These are phyloP conservation scores for Lenzites betulinus DNA, from an alignment of 768 basidiomycete species.

Conservation along the genomic window DNA sequence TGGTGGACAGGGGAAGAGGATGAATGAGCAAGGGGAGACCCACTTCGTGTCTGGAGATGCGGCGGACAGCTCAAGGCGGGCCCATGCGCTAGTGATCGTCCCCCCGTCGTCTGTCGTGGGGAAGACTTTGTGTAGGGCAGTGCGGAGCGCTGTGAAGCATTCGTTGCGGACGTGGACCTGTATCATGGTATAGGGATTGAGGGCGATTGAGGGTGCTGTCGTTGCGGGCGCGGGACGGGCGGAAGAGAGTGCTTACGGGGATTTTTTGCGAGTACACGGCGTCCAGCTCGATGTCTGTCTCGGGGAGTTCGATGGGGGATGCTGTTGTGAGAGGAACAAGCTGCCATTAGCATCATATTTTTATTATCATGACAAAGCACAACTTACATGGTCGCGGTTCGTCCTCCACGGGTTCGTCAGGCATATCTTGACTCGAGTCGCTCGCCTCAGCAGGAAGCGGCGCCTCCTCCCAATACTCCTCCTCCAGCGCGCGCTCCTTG, in stretches of 20 bases:
- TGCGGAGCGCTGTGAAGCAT: slow-evolving; percentile 42
- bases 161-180: slow-evolving; percentile 25
- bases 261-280: slow-evolving; percentile 34
- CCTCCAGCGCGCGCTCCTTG: background rate
- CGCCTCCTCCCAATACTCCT: background rate
- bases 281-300: slow-evolving; percentile 31
- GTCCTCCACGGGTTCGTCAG: too few relatives aligned
- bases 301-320: slow-evolving; percentile 20
- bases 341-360: too few relatives aligned
- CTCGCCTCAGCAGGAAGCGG: too few relatives aligned
- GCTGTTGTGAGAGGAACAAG: slow-evolving; percentile 15
- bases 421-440: too few relatives aligned
- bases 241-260: slow-evolving; percentile 23
- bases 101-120: slow-evolving; percentile 22
- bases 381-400: too few relatives aligned
- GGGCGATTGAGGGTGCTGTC: background rate
- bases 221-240: background rate
- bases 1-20: too few relatives aligned
- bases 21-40: background rate
- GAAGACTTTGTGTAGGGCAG: slow-evolving; percentile 42
- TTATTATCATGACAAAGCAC: too few relatives aligned
- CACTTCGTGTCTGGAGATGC: slow-evolving; percentile 29
- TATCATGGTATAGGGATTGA: too few relatives aligned
- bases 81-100: slow-evolving; percentile 39
- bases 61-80: slow-evolving; percentile 17